Percentiles rank a stretch among this genome's conserved stretches.
phyloP scores from a whole-genome alignment of 352 stramenopile genomes.

The Globisporangium barbulae region DNA sequence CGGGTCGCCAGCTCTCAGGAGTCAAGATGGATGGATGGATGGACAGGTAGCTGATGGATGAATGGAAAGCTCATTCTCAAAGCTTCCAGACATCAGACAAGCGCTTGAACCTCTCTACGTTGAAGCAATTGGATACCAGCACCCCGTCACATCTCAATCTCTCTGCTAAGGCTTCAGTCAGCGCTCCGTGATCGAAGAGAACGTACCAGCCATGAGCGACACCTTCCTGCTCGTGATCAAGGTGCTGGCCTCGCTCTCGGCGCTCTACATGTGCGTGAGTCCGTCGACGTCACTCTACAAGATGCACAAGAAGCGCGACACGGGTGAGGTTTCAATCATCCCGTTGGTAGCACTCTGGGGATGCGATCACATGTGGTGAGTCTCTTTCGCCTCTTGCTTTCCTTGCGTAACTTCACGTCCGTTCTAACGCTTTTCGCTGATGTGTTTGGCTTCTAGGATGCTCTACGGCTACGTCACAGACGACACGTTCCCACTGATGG shows the following conservation, averaged over 20 bases:
- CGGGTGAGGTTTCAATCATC: constrained; percentile 39
- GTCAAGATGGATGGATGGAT: not conserved
- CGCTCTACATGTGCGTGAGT: constrained; percentile 73
- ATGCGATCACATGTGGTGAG: constrained; percentile 70
- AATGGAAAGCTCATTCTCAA: not conserved
- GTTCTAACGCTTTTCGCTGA: not conserved
- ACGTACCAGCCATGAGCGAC: constrained; percentile 11
- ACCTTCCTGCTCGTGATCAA: constrained; percentile 49
- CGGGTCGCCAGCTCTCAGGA: too few relatives aligned
- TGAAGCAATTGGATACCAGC: too few relatives aligned
- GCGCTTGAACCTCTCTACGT: not conserved
- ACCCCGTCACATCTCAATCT: not conserved
- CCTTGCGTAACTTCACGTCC: not conserved
- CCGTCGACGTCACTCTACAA: constrained; percentile 42
- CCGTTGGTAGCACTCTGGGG: constrained; percentile 65
- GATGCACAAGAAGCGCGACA: constrained; percentile 48
- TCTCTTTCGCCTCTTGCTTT: constrained; percentile 3
- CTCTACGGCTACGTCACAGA: constrained; percentile 53
- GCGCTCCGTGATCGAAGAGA: not conserved
- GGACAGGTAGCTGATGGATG: not conserved
- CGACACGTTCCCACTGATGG: constrained; percentile 44
- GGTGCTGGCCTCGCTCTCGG: constrained; percentile 58
- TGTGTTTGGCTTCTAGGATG: constrained; percentile 30
- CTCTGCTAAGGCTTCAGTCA: not conserved
- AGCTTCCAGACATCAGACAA: not conserved